A percentile compares a stretch with the other conserved stretches of the same genome.
Evolutionary conservation across 2,329 filamentous ascomycete genomes (phyloP).

Genomic region (Ascochyta rabiei): DNA sequence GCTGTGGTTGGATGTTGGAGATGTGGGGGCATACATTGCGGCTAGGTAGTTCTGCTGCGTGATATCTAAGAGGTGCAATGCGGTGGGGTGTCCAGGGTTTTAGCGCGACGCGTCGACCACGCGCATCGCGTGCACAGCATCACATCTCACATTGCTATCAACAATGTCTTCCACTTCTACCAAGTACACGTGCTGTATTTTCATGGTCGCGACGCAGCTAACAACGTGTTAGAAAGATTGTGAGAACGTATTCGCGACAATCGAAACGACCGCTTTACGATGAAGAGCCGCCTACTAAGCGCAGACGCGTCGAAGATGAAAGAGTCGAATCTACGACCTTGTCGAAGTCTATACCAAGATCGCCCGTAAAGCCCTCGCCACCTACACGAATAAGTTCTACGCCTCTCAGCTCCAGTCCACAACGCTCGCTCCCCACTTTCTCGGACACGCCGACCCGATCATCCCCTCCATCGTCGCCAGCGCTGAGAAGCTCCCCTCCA

Average conservation of each 20-base stretch:
- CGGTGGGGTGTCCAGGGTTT: background rate
- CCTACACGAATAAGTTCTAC: constrained; percentile 19
- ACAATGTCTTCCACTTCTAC: constrained; percentile 31
- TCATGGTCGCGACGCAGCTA: constrained; percentile 14
- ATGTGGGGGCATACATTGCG: too few relatives aligned
- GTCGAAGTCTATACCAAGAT: constrained; percentile 12
- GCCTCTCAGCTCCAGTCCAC: constrained; percentile 38
- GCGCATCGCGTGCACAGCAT: constrained; percentile 24
- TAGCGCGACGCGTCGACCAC: constrained; percentile 33
- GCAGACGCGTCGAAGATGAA: constrained; percentile 42
- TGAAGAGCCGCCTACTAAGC: constrained; percentile 45
- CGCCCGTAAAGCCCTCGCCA: background rate
- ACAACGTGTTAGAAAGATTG: constrained; percentile 32
- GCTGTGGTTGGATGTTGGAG: background rate
- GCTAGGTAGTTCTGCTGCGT: background rate
- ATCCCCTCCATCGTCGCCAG: constrained; percentile 43
- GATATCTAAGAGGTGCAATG: background rate
- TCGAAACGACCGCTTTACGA: constrained; percentile 36
- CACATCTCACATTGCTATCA: constrained; percentile 14
- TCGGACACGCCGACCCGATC: constrained; percentile 48
- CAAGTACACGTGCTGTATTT: constrained; percentile 27
- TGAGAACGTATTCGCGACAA: constrained; percentile 47
- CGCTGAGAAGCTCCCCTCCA: constrained; percentile 29
- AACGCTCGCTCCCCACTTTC: constrained; percentile 43
- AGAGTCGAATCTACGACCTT: constrained; percentile 12